Base-by-base conservation (phyloP, 768 basidiomycete species). In the Russula vinacea region DNA sequence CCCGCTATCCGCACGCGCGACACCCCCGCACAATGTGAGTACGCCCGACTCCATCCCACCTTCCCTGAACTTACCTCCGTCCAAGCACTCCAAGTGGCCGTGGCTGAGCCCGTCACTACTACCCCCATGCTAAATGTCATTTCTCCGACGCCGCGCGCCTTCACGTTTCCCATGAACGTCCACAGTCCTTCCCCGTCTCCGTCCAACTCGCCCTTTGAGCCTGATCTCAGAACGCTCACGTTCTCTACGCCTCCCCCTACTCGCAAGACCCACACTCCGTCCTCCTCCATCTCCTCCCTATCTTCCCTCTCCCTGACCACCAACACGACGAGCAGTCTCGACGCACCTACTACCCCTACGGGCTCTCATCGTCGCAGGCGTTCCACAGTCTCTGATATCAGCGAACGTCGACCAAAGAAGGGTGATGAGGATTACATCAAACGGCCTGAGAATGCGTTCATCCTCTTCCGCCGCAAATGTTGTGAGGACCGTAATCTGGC, bases 391-490 rank as follows among this genome's bases (percentile, higher is more conserved):
- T 72, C 70, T 68, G 76, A 76, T 52, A 69, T 72, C 74, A 73
- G 45, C 62, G 74, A 76, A 68, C 74, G 74, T 17, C 70, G 75
- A 45, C 76, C 86, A 10, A 79, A 78, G 74, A 80, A 86, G 78
- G 89, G 89, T 69, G 89, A 90, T 74, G 87, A 88, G 55, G 88
- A 89, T 74, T 91, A 91, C 71, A 84, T 91, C 78, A 90, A 90
- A 75, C 84, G 89, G 49, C 89, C 89, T 2, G 87, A 89, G 76
- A 90, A 91, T 71, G 89, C 89, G 9, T 91, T 91, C 79, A 91
- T 91, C 73, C 81, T 91, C 60, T 91, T 91, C 82, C 84, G 89
- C 60, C 82, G 88, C 69, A 84, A 87, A 70, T 89, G 86, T 75
- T 89, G 86, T 75, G 85, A 88, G 74, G 86, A 88, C 56, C 83